Evolutionary conservation across 768 basidiomycete species (phyloP).

Genomic region (Boletus sensibilis): DNA sequence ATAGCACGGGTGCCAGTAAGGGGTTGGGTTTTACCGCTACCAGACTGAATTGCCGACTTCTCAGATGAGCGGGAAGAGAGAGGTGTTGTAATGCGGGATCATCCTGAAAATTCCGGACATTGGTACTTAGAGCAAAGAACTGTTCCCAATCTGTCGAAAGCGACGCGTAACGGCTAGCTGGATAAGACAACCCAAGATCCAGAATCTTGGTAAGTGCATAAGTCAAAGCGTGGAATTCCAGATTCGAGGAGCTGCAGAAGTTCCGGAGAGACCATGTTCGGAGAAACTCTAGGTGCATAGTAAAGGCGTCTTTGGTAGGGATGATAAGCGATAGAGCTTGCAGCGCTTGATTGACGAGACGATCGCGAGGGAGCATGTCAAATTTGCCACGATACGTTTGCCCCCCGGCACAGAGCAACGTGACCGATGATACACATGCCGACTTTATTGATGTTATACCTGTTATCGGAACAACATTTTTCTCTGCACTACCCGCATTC

Average conservation of each 20-base stretch:
- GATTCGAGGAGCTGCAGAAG: conserved; percentile 43
- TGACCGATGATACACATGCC: conserved; percentile 49
- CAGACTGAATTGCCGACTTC: conserved; percentile 29
- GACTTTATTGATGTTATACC: conserved; percentile 47
- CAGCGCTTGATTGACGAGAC: conserved; percentile 58
- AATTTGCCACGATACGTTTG: conserved; percentile 46
- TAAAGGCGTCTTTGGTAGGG: conserved; percentile 53
- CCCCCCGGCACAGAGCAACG: conserved; percentile 54
- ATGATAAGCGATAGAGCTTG: conserved; percentile 62
- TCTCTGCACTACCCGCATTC: not conserved
- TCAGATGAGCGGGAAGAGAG: conserved; percentile 32
- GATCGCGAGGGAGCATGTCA: conserved; percentile 54
- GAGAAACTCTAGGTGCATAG: conserved; percentile 55
- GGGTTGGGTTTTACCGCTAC: conserved; percentile 38
- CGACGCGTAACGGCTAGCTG: conserved; percentile 13
- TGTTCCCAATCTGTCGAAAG: conserved; percentile 45
- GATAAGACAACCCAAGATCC: conserved; percentile 34
- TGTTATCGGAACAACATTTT: conserved; percentile 17
- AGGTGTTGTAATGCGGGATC: conserved; percentile 57
- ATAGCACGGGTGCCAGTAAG: conserved; percentile 58
- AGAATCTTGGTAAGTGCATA: conserved; percentile 52
- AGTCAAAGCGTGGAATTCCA: conserved; percentile 58
- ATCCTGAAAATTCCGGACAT: conserved; percentile 50
- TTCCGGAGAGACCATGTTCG: conserved; percentile 51
- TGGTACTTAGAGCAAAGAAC: conserved; percentile 42